These are phyloP conservation scores for Linum trigynum DNA, from an alignment of 345 rosid genomes.

Conservation along the genomic window DNA sequence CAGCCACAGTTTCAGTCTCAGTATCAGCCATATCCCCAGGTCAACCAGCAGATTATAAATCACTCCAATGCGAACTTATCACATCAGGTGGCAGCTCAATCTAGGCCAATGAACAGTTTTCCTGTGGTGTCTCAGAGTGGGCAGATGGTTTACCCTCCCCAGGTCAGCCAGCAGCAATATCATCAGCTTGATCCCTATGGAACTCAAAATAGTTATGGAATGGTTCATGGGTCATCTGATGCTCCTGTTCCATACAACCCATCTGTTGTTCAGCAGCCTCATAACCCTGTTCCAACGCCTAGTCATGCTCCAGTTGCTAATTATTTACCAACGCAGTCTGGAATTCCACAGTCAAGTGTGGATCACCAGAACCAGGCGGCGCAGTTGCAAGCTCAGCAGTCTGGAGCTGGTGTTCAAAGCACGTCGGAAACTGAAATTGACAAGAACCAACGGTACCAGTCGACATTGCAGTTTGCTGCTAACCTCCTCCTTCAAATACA, in stretches of 20 bases:
- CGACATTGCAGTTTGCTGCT: slow-evolving; percentile 88
- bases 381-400: slow-evolving; percentile 40
- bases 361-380: slow-evolving; percentile 44
- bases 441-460: slow-evolving; percentile 82
- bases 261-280: slow-evolving; percentile 33
- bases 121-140: slow-evolving; percentile 43
- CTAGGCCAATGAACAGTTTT: slow-evolving; percentile 30
- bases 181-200: slow-evolving; percentile 38
- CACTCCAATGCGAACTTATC: slow-evolving; percentile 23
- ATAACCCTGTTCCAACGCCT: slow-evolving; percentile 25
- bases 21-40: slow-evolving; percentile 32
- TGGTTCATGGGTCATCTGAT: slow-evolving; percentile 33
- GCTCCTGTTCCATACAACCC: slow-evolving; percentile 32
- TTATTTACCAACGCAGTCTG: slow-evolving; percentile 38
- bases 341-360: slow-evolving; percentile 32
- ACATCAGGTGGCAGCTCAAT: slow-evolving; percentile 37
- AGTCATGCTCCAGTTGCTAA: slow-evolving; percentile 42
- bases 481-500: slow-evolving; percentile 85
- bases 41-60: no score
- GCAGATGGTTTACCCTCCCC: slow-evolving; percentile 41
- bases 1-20: slow-evolving; percentile 31
- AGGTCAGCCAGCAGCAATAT: slow-evolving; percentile 38
- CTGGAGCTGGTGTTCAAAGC: slow-evolving; percentile 38
- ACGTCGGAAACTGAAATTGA: slow-evolving; percentile 55
- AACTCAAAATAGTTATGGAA: slow-evolving; percentile 35